A percentile compares a stretch with the other conserved stretches of the same genome.
These are phyloP conservation scores for Zymoseptoria brevis DNA, from an alignment of 2,329 filamentous ascomycete genomes.

Conservation along the genomic window DNA sequence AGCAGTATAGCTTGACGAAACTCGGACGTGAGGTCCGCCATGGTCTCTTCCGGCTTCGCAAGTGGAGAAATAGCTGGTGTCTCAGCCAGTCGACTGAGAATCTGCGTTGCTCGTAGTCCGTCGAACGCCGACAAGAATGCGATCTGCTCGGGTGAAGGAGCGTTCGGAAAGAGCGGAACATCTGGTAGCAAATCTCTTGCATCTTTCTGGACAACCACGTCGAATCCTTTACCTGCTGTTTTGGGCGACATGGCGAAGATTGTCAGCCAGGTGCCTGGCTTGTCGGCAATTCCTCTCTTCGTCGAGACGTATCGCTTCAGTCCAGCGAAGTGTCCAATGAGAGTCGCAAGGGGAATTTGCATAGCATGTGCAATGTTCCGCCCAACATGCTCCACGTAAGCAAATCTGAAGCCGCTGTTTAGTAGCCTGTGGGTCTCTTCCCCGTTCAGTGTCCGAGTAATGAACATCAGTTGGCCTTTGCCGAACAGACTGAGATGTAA, in stretches of 20 bases:
- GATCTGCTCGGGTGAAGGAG: constrained; percentile 27
- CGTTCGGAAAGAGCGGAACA: constrained; percentile 31
- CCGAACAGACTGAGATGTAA: constrained; percentile 43
- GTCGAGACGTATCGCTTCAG: constrained; percentile 55
- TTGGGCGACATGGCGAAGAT: constrained; percentile 31
- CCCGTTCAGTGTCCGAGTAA: constrained; percentile 57
- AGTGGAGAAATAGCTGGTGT: not conserved
- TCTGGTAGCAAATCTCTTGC: constrained; percentile 39
- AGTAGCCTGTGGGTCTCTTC: constrained; percentile 58
- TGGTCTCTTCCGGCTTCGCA: not conserved
- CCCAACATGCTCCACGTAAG: constrained; percentile 58
- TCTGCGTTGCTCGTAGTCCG: constrained; percentile 17
- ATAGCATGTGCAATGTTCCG: constrained; percentile 63
- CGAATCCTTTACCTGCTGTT: constrained; percentile 31
- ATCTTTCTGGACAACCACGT: constrained; percentile 37
- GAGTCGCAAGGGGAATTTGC: constrained; percentile 59
- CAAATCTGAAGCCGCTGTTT: constrained; percentile 71
- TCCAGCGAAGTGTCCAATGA: constrained; percentile 53
- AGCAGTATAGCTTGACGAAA: constrained; percentile 26
- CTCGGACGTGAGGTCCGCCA: not conserved
- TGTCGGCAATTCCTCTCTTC: constrained; percentile 24
- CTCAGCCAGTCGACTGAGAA: constrained; percentile 3
- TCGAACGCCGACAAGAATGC: constrained; percentile 30
- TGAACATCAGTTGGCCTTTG: constrained; percentile 71
- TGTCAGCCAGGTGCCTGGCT: constrained; percentile 33